phyloP scores from a whole-genome alignment of 768 basidiomycete genomes.

The Termitomyces sp. region DNA sequence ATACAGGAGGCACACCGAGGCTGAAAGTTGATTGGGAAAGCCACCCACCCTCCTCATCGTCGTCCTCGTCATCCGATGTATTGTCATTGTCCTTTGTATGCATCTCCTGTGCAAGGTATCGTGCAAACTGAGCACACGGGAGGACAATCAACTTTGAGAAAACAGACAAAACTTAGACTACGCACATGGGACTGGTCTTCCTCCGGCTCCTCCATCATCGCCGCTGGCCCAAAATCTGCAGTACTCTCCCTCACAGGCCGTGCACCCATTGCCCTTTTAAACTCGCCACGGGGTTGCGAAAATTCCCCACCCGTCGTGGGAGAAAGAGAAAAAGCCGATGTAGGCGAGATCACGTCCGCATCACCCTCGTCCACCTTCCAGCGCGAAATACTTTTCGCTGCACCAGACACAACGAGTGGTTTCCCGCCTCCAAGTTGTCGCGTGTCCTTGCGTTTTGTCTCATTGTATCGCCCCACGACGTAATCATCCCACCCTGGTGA shows the following conservation, averaged over 20 bases:
- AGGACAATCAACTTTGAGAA: not conserved
- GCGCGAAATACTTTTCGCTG: constrained; percentile 25
- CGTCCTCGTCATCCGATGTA: constrained; percentile 54
- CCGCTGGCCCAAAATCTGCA: constrained; percentile 60
- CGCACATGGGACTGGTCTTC: constrained; percentile 44
- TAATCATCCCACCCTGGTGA: constrained; percentile 85
- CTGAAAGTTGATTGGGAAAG: constrained; percentile 72
- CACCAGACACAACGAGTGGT: constrained; percentile 44
- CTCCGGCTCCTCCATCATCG: constrained; percentile 38
- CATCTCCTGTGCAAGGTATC: constrained; percentile 73
- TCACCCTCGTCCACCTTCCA: constrained; percentile 77
- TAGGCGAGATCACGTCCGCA: constrained; percentile 5
- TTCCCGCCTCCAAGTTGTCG: constrained; percentile 83
- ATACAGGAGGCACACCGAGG: constrained; percentile 41
- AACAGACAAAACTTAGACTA: constrained; percentile 4
- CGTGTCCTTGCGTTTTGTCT: constrained; percentile 79
- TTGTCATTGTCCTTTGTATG: constrained; percentile 56
- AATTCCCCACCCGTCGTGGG: not conserved
- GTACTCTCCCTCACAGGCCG: constrained; percentile 42
- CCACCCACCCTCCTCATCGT: constrained; percentile 81
- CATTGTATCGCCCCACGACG: constrained; percentile 77
- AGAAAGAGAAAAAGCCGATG: not conserved
- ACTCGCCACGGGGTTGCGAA: constrained; percentile 45
- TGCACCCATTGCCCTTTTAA: constrained; percentile 41
- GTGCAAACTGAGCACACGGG: constrained; percentile 54